phyloP scores from a whole-genome alignment of 768 basidiomycete genomes.

The Paxillus involutus region DNA sequence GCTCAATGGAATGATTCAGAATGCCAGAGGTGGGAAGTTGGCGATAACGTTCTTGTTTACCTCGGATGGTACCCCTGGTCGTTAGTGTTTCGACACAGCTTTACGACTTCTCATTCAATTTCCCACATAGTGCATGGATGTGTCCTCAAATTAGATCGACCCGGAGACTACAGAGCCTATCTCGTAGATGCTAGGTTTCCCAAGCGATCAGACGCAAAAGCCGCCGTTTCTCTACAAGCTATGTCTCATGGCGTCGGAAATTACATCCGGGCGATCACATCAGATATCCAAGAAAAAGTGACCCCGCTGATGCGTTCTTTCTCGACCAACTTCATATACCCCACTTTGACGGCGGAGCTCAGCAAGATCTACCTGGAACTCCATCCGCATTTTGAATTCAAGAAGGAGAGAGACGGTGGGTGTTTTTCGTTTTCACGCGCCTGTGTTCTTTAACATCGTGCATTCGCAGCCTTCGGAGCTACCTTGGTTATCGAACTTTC shows the following conservation, averaged over 20 bases:
- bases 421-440: not conserved
- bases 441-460: not conserved
- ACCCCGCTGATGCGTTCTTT: slow-evolving; percentile 44
- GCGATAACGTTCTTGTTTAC: slow-evolving; percentile 44
- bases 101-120: slow-evolving; percentile 2
- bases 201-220: slow-evolving; percentile 66
- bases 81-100: slow-evolving; percentile 37
- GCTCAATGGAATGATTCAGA: slow-evolving; percentile 51
- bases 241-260: slow-evolving; percentile 61
- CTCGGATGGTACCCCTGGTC: slow-evolving; percentile 38
- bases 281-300: slow-evolving; percentile 45
- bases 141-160: slow-evolving; percentile 57
- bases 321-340: slow-evolving; percentile 45
- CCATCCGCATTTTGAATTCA: slow-evolving; percentile 40
- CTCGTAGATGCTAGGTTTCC: slow-evolving; percentile 63
- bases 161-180: slow-evolving; percentile 52
- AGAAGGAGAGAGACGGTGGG: slow-evolving; percentile 53
- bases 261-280: slow-evolving; percentile 49
- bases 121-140: slow-evolving; percentile 54
- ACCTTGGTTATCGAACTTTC: slow-evolving; percentile 44
- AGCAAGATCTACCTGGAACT: slow-evolving; percentile 39
- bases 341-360: slow-evolving; percentile 46
- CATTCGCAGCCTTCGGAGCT: slow-evolving; percentile 53
- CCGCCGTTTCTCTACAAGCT: slow-evolving; percentile 63
- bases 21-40: slow-evolving; percentile 50